These are phyloP conservation scores for Boletus reticuloceps DNA, from an alignment of 768 basidiomycete species.

Conservation along the genomic window DNA sequence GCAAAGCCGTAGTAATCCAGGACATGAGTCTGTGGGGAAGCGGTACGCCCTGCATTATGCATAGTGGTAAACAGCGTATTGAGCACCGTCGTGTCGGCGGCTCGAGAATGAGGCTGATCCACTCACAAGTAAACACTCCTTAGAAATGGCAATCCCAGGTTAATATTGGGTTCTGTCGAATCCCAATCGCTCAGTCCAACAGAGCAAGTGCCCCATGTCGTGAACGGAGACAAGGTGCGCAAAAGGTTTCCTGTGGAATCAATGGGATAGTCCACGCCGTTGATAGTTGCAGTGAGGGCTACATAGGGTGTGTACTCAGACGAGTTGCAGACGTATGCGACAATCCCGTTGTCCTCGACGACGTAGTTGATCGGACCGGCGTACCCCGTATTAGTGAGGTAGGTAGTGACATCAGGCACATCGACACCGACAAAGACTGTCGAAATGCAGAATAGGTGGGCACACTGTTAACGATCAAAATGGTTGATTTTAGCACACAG, in stretches of 20 bases:
- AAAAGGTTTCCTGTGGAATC: constrained; percentile 20
- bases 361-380: constrained; percentile 14
- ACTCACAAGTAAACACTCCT: constrained; percentile 19
- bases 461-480: not conserved
- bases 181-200: constrained; percentile 7
- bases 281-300: constrained; percentile 21
- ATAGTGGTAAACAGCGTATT: not conserved
- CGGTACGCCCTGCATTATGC: constrained; percentile 22
- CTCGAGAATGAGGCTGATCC: too few species aligned
- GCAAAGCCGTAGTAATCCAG: constrained; percentile 28
- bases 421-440: constrained; percentile 8
- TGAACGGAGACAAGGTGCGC: constrained; percentile 2
- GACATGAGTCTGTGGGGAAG: constrained; percentile 27
- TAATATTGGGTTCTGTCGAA: not conserved
- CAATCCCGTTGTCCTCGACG: constrained; percentile 3
- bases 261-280: constrained; percentile 25
- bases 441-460: not conserved
- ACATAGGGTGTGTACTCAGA: constrained; percentile 14
- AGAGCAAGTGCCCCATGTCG: constrained; percentile 10
- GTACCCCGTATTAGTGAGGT: constrained; percentile 10
- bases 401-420: constrained; percentile 2
- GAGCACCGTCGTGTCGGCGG: not conserved
- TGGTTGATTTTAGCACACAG: not conserved
- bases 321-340: constrained; percentile 20
- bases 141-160: constrained; percentile 15